Base-by-base conservation (phyloP, 2,329 filamentous ascomycete genomes). In the Ophiostoma ips region DNA sequence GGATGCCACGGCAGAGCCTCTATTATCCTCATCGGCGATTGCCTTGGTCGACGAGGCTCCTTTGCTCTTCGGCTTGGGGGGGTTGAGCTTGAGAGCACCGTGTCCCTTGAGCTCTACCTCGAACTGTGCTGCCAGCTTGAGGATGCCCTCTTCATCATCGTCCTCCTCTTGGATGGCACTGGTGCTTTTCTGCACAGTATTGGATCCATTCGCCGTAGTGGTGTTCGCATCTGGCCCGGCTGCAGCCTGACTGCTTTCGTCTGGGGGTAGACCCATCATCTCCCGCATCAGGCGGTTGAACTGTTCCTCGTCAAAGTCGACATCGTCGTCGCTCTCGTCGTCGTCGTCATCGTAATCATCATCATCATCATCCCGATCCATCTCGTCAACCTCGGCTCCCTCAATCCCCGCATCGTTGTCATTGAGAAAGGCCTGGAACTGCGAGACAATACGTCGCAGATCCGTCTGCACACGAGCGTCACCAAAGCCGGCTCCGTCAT, bases 401-500 rank as follows among this genome's bases (percentile, higher is more conserved):
- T 94, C 88, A 6, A 81, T 63, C 1, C 85, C 89, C 1, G 88
- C 87, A 43, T 75, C 76, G 11, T 94, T 84, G 58, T 96, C 87
- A 50, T 94, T 86, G 43, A 98, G 66, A 58, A 98, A 96, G 12
- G 84, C 73, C 60, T 95, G 88, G 60, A 98, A 96, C n/a, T 87
- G 79, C 44, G 85, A 83, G 0, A 98, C 92, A 62, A 96, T 95
- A 60, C 90, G 90, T 49, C 84, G 81, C 19, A 98, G 70, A 61
- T 95, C 84, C 5, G 80, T 79, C 59, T 89, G 81, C 0, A 81
- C 77, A 21, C 71, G 71, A 5, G 75, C 68, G 61, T 88, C 80
- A 2, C 83, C 84, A 60, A 86, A 80, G 0, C 71, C 72, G 50
- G 58, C 16, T 35, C 50, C 69, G 55, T 68, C 24, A 11, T 24